phyloP scores from a whole-genome alignment of 2,329 filamentous ascomycete species.

The Aspergillus hiratsukae region DNA sequence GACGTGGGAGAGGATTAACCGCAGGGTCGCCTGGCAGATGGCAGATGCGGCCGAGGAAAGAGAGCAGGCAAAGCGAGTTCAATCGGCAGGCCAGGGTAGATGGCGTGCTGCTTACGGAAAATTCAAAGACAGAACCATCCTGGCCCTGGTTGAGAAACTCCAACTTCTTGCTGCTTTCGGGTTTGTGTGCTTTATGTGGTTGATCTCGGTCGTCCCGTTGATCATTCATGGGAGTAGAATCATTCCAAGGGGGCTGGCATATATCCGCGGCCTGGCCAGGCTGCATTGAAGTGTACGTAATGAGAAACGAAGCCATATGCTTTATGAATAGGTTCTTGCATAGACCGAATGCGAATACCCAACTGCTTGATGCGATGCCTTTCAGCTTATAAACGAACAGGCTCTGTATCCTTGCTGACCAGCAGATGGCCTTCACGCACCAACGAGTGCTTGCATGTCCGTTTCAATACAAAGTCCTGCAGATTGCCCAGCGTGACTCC shows the following conservation, averaged over 20 bases:
- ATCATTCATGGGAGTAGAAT: conserved; percentile 31
- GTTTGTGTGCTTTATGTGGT: conserved; percentile 33
- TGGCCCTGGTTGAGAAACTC: conserved; percentile 20
- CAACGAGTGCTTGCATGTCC: conserved; percentile 27
- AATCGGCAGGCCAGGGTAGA: neutral
- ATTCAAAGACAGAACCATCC: neutral
- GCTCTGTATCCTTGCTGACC: conserved; percentile 20
- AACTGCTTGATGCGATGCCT: neutral
- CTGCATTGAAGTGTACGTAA: neutral
- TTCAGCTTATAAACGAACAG: conserved; percentile 23
- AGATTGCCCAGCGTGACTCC: conserved; percentile 57
- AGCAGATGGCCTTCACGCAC: conserved; percentile 27
- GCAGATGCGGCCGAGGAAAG: conserved; percentile 39
- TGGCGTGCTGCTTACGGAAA: neutral
- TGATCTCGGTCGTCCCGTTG: conserved; percentile 34
- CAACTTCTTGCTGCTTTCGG: conserved; percentile 26
- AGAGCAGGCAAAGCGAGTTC: neutral
- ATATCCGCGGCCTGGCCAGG: neutral
- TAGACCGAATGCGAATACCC: neutral
- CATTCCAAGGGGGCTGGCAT: conserved; percentile 16
- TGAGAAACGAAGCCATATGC: neutral
- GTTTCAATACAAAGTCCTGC: conserved; percentile 25
- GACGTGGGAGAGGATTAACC: conserved; percentile 69
- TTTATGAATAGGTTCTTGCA: neutral
- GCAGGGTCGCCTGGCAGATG: conserved; percentile 63